Evolutionary conservation across 1,284 basidiomycete species (phyloP), one percentile per base, ranked within the genome.

Genomic region (Gomphus sp.): DNA sequence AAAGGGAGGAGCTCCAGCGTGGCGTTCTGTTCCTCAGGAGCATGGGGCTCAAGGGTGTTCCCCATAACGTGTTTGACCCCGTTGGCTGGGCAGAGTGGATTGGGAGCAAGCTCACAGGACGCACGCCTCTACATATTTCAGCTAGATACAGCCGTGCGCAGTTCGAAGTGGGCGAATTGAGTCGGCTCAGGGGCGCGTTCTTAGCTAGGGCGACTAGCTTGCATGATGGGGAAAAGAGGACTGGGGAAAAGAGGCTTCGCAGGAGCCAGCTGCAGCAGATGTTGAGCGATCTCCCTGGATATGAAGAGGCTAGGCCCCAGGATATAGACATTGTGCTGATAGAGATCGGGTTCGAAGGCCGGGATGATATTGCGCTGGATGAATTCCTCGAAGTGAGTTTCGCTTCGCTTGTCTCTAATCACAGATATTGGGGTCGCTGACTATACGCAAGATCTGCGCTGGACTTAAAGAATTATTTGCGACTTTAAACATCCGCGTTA

Each of bases 381-480:
- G 86, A 89, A 68, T 92, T 93, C 68, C 75, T 92, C 50, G 89
- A 93, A 80, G 86, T 89, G 63, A 31, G 79, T 73, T 45, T 12
- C 36, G 11, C 11, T 7, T 6, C 16, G 60, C 28, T 56, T 55
- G 16, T 47, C 31, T 44, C 37, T 14, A 11, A 4, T 58, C 51
- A 56, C 44, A 51, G 48, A 55, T 55, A 43, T 41, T 61, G 51
- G 52, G 41, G 53, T 31, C 58, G 58, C 54, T 63, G 34, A 61
- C 63, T 33, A 57, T 60, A 28, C 60, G 60, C 57, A 65, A 91
- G 84, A 82, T 93, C 53, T 93, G 88, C 60, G 89, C 87, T 2
- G 86, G 82, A 54, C 73, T 94, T 62, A 92, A 92, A 70, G 90
- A 93, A 65, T 80, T 80, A 59, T 82, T 84, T 67, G 74, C 77